These are phyloP conservation scores for Colletotrichum cereale DNA, from an alignment of 2,329 filamentous ascomycete genomes.

Conservation along the genomic window DNA sequence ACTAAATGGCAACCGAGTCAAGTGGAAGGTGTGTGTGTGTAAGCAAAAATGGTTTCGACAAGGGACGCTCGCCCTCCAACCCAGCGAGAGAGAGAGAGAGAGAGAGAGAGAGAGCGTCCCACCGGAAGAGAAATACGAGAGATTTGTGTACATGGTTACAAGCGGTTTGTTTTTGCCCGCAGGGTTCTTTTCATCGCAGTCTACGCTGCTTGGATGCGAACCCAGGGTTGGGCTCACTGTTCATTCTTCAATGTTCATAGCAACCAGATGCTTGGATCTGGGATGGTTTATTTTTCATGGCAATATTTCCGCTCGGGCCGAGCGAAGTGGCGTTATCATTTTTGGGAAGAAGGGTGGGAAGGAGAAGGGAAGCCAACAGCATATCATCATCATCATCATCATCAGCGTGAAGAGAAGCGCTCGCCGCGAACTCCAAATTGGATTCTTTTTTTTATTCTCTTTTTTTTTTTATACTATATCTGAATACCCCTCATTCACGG, in stretches of 20 bases:
- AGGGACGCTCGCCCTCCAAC: not conserved
- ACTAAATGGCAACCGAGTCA: not conserved
- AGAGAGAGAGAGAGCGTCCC: not conserved
- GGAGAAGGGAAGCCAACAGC: not conserved
- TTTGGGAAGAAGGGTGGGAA: not conserved
- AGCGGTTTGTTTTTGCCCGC: not conserved
- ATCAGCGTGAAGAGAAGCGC: constrained; percentile 33
- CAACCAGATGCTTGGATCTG: constrained; percentile 19
- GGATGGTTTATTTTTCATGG: constrained; percentile 12
- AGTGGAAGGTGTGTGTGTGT: not conserved
- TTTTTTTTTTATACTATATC: not conserved
- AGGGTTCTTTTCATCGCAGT: constrained; percentile 30
- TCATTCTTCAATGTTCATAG: constrained; percentile 37
- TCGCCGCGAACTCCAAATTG: constrained; percentile 16
- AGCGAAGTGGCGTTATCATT: constrained; percentile 24
- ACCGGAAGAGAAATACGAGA: not conserved
- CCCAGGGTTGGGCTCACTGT: constrained; percentile 33
- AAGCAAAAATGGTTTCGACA: not conserved
- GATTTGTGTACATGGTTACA: not conserved
- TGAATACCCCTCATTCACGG: constrained; percentile 18
- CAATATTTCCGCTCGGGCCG: constrained; percentile 25
- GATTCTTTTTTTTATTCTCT: constrained; percentile 18
- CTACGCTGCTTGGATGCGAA: too few species aligned
- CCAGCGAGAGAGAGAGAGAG: too few species aligned
- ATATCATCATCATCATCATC: constrained; percentile 22